Base-by-base conservation (phyloP, 345 rosid genomes). In the Syzygium aromaticum region DNA sequence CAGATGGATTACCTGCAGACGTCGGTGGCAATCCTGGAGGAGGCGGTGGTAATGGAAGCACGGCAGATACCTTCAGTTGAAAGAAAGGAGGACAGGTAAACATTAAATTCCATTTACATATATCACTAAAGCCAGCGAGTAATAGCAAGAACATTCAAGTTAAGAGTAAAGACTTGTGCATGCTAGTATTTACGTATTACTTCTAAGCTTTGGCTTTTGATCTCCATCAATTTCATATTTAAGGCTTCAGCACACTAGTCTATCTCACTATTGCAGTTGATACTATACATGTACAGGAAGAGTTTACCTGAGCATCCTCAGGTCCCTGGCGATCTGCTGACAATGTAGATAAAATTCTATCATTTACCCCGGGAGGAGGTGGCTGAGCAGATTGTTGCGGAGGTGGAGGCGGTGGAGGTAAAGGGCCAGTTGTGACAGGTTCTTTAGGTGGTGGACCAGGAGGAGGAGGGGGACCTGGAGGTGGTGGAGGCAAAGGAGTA, bases 371-470 rank as follows among this genome's bases (percentile, higher is more conserved):
- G 88, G 94, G 94, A 57, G 95, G 95, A 43, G 92, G 92, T 27
- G 92, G 98, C 86, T 92, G 98, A 19, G 91, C 88, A 85, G 95
- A 90, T 83, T 89, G 95, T 54, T 91, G 95, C 49, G 88, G 90
- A 82, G 96, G 96, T 85, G 95, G 95, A 84, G 96, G 95, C 28
- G 96, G 94, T 12, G 96, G 96, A 91, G 93, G 95, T 52, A 90
- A 92, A 88, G 93, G 92, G 56, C 84, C 94, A 87, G 88, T 85
- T 40, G 90, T 84, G 89, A 89, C 78, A 84, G 93, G 96, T 84
- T 95, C 97, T 88, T 90, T 94, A 54, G 98, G 96, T 49, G 97
- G 97, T 33, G 98, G 96, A 15, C 99, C 99, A 16, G 98, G 98
- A 84, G 99, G 99, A 25, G 99, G 99, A 85, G 98, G 98, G 52